phyloP scores from a whole-genome alignment of 192 early-diverging fungal genomes.

The Coemansia sp. region DNA sequence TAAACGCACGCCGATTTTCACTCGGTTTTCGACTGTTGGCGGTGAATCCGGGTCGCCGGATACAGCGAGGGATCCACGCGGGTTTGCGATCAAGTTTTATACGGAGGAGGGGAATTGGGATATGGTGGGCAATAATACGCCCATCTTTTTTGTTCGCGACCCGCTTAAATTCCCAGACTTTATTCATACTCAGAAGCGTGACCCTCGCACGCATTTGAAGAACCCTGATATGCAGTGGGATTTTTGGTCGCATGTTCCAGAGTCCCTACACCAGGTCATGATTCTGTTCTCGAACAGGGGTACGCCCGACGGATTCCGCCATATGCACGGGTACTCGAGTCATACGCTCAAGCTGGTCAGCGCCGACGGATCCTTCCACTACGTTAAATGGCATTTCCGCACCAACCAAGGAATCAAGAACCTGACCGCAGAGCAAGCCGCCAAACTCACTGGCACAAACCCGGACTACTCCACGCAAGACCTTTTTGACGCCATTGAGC shows the following conservation, averaged over 20 bases:
- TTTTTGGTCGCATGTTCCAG: conserved; percentile 76
- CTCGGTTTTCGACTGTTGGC: conserved; percentile 80
- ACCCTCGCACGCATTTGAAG: conserved; percentile 75
- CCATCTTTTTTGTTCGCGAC: conserved; percentile 84
- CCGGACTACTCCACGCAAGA: conserved; percentile 67
- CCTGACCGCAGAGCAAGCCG: conserved; percentile 59
- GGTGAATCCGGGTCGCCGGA: conserved; percentile 77
- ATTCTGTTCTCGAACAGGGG: conserved; percentile 86
- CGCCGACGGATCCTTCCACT: conserved; percentile 65
- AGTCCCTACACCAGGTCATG: conserved; percentile 79
- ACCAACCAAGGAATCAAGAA: conserved; percentile 55
- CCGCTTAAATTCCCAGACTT: conserved; percentile 82
- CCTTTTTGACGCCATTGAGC: conserved; percentile 65
- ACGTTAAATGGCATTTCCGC: conserved; percentile 82
- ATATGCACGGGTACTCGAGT: conserved; percentile 84
- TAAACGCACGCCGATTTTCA: conserved; percentile 81
- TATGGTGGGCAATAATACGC: conserved; percentile 87
- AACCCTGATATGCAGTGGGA: conserved; percentile 79
- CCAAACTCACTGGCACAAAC: conserved; percentile 52
- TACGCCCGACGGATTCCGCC: conserved; percentile 77
- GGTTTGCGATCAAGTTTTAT: conserved; percentile 85
- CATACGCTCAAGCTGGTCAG: conserved; percentile 79
- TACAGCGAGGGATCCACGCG: conserved; percentile 80
- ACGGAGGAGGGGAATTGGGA: conserved; percentile 89
- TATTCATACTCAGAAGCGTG: conserved; percentile 84